Evolutionary conservation across 441 rosid genomes (phyloP).

Genomic region (Melastoma candidum): DNA sequence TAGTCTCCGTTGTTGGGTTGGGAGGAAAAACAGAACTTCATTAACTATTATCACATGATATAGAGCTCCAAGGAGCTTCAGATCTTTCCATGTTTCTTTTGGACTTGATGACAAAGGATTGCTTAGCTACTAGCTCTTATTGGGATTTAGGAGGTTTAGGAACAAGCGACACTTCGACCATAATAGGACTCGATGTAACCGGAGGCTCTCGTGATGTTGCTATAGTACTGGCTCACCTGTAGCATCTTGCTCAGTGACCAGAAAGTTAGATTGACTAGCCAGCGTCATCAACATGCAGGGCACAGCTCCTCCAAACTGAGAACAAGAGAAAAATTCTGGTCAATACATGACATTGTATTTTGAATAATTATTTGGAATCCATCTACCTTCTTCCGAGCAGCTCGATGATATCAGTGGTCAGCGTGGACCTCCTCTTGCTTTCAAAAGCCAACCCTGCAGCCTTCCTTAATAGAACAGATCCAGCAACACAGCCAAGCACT

Average conservation of each 20-base stretch:
- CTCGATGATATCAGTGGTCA: conserved; percentile 70
- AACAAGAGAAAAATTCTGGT: background rate
- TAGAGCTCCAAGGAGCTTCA: too few species aligned
- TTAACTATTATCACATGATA: too few species aligned
- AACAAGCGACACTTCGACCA: too few species aligned
- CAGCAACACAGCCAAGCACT: conserved; percentile 77
- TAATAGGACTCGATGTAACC: too few species aligned
- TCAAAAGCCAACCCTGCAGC: conserved; percentile 73
- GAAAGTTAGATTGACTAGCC: background rate
- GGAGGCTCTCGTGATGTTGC: too few species aligned
- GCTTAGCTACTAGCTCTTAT: too few species aligned
- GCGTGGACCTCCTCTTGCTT: conserved; percentile 66
- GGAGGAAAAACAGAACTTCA: too few species aligned
- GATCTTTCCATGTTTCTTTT: too few species aligned
- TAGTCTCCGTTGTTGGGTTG: too few species aligned
- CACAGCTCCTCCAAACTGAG: conserved; percentile 72
- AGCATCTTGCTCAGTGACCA: background rate
- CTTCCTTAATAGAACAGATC: conserved; percentile 68
- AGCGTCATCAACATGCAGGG: conserved; percentile 35
- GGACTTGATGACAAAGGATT: too few species aligned
- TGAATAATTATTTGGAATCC: conserved; percentile 3
- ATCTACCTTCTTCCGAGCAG: conserved; percentile 64
- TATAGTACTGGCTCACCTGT: too few species aligned
- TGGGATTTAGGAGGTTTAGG: too few species aligned
- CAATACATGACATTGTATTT: background rate